Evolutionary conservation across 495 filamentous ascomycete genomes (phyloP), one percentile per base, ranked within the genome.

Genomic region (Articulospora tetracladia): DNA sequence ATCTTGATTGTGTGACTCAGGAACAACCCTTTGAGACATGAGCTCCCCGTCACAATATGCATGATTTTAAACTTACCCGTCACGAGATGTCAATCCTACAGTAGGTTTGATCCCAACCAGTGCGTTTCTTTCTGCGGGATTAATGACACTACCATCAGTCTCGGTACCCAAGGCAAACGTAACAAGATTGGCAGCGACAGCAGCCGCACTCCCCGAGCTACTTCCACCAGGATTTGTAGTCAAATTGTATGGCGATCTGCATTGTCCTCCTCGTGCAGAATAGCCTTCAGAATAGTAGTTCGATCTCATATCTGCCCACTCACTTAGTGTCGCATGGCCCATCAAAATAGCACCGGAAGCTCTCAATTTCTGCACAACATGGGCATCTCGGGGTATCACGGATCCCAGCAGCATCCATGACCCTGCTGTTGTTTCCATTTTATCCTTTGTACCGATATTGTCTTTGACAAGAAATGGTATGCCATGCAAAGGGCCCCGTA

Each of bases 271-370:
- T 47, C 85, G 77, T 3, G 71, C 79, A 10, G 79, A 84, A 69
- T 88, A 91, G 2, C 86, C 88, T 70, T 87, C 84, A 20, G 84
- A 86, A 69, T 88, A 89, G 64, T 85, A 78, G 68, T 82, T 87
- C 25, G 76, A 82, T n/a, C 87, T 78, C 84, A 89, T 86, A 63
- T 86, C 83, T 2, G 87, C 87, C 87, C 87, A 91, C 67, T 91
- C 88, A 63, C 80, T 85, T 62, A 92, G 67, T 17, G 82, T 85
- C 1, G 86, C 83, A 67, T 91, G 84, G 26, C 88, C 88, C 32
- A 92, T 69, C 8, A 92, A 74, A 20, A 91, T 68, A 15, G 86
- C 88, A 26, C 88, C 88, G 15, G 83, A 83, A 60, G 81, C 70
- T 19, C 88, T 82, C 30, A 92, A 76, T 30, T 73, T 70, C 27